Percentiles rank a stretch among this genome's conserved stretches.
Conservation (phyloP, 2,329 filamentous ascomycete genomes). For the Neoarthrinium moseri region DNA sequence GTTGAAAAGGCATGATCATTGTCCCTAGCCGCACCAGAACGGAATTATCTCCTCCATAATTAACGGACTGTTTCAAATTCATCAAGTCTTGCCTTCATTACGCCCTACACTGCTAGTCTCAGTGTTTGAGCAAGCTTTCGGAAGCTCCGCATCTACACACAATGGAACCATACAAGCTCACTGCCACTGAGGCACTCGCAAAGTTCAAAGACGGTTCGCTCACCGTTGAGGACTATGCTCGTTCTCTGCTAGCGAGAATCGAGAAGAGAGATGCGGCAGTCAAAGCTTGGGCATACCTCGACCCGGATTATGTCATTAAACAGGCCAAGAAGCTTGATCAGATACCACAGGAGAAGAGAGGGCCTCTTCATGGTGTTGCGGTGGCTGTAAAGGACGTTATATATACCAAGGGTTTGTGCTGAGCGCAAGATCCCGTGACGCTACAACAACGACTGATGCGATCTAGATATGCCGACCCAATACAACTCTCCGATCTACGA, state of each 20-base stretch:
- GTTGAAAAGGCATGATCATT: background rate
- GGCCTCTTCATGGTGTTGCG: conserved; percentile 51
- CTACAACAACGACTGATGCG: conserved; percentile 3
- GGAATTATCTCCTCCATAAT: too few species aligned
- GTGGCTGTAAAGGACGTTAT: conserved; percentile 57
- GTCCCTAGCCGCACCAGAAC: background rate
- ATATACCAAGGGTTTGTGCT: conserved; percentile 41
- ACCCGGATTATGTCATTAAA: conserved; percentile 40
- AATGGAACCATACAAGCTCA: conserved; percentile 34
- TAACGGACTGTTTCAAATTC: too few species aligned
- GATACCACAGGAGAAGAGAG: conserved; percentile 41
- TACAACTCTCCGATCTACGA: conserved; percentile 54
- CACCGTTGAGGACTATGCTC: conserved; percentile 46
- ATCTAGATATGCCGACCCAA: conserved; percentile 49
- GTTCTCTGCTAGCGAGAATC: conserved; percentile 41
- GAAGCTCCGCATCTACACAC: background rate
- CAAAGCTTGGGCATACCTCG: conserved; percentile 45
- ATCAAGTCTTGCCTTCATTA: background rate
- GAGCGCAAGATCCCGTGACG: background rate
- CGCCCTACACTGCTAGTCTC: background rate
- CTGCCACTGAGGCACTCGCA: conserved; percentile 39
- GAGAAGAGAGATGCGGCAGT: conserved; percentile 37
- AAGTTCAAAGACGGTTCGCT: conserved; percentile 38
- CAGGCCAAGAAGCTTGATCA: conserved; percentile 47
- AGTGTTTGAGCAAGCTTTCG: background rate